These are phyloP conservation scores for Cystofilobasidium capitatum DNA, from an alignment of 768 basidiomycete species.

Conservation along the genomic window DNA sequence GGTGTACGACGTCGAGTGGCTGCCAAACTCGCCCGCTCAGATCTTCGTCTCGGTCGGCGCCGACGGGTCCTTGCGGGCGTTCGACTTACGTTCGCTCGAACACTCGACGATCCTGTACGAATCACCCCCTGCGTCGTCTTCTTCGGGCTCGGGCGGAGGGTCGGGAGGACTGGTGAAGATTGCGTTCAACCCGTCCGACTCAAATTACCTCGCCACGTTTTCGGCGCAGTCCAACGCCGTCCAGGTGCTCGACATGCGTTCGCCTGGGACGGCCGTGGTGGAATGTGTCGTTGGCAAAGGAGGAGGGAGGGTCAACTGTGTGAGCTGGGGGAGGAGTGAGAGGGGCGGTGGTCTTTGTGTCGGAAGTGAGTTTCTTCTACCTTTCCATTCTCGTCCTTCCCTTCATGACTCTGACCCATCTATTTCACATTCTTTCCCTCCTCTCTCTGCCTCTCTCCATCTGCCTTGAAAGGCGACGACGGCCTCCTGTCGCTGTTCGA, in stretches of 20 bases:
- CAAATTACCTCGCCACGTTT: conserved; percentile 94
- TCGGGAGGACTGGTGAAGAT: conserved; percentile 58
- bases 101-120: conserved; percentile 98
- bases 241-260: conserved; percentile 92
- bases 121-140: conserved; percentile 47
- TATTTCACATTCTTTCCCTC: not conserved
- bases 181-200: conserved; percentile 80
- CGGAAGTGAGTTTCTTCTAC: conserved; percentile 52
- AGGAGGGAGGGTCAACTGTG: conserved; percentile 56
- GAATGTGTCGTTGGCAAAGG: conserved; percentile 73
- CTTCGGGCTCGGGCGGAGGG: not conserved
- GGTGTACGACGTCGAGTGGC: conserved; percentile 90
- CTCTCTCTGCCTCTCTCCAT: too few species aligned
- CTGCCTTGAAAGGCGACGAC: too few species aligned
- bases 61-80: conserved; percentile 89
- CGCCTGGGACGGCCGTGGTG: conserved; percentile 87
- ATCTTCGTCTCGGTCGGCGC: conserved; percentile 98
- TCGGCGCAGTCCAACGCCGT: conserved; percentile 84
- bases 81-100: conserved; percentile 89
- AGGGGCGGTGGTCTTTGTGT: conserved; percentile 63
- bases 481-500: not conserved
- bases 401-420: not conserved
- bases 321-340: conserved; percentile 55
- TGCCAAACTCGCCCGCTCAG: conserved; percentile 76
- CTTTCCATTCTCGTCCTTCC: not conserved